phyloP scores from a whole-genome alignment of 148 eudicot genomes.

The Polygonum maritimum region DNA sequence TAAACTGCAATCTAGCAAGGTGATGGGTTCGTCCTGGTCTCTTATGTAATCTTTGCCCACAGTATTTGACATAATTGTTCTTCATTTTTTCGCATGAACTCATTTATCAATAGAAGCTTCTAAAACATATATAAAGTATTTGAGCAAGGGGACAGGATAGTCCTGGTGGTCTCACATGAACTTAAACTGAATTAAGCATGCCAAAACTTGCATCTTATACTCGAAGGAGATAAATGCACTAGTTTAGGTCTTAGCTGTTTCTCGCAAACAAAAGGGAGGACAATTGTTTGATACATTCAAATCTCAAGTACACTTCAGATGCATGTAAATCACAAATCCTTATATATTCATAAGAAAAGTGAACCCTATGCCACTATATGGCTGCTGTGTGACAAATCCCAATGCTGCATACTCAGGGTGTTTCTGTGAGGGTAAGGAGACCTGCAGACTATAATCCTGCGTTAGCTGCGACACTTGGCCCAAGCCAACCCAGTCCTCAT shows the following conservation, averaged over 20 bases:
- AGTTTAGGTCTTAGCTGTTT: background rate
- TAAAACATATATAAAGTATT: background rate
- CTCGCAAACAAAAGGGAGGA: background rate
- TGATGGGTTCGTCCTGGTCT: background rate
- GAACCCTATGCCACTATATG: background rate
- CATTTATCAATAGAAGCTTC: background rate
- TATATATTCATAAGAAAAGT: background rate
- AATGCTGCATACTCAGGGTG: constrained; percentile 40
- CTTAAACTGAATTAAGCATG: background rate
- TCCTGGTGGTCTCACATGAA: too few relatives aligned
- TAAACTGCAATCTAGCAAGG: background rate
- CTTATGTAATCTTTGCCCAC: background rate
- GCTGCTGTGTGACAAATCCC: background rate
- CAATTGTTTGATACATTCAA: background rate
- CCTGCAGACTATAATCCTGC: constrained; percentile 93
- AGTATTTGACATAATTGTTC: background rate
- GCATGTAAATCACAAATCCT: background rate
- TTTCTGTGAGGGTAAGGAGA: constrained; percentile 73
- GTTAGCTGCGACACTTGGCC: constrained; percentile 82
- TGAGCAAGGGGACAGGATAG: too few relatives aligned
- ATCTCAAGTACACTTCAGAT: background rate
- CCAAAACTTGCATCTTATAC: background rate
- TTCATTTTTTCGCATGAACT: background rate
- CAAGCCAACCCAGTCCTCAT: constrained; percentile 77
- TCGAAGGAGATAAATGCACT: background rate